Evolutionary conservation across 2,329 filamentous ascomycete species (phyloP), one percentile per base, ranked within the genome.

Genomic region (Nothophoma quercina): DNA sequence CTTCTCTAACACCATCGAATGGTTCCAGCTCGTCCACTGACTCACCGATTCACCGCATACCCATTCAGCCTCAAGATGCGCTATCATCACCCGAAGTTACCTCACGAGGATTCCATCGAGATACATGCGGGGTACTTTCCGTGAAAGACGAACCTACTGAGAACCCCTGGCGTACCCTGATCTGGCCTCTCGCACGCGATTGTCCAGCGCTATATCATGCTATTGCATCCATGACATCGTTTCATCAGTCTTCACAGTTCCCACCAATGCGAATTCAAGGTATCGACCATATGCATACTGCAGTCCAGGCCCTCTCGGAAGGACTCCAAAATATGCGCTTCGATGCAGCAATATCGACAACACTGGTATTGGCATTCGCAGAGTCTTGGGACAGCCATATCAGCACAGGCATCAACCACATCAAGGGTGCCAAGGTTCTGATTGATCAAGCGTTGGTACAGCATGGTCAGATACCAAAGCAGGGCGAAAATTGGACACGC

Each of bases 301-400:
- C 85, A 44, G 83, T 89, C 55, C 78, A 80, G 32, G 80, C 78
- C 47, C 78, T 90, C 36, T 81, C 81, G 21, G 79, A 79, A 16
- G 82, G 84, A 16, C 80, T 89, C n/a, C 77, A 81, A 39, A 84
- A 81, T 54, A 89, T 89, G 82, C 79, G 81, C 19, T 79, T 83
- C 7, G 85, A 89, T 62, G 83, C 84, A 26, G 86, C 86, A 12
- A 79, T 90, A 33, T 88, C 87, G 4, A 90, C 88, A n/a, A 88
- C 86, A 0, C 74, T 90, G 7, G 84, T 85, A 1, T 77, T 90
- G 9, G 86, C 86, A 4, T 89, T 90, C 65, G 83, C 86, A 1
- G 87, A 90, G 63, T 86, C 85, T 0, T 90, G 88, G 86, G 87
- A 90, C 63, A 81, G 84, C 54, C 85, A 88, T 58, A 88, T 85